A percentile compares a stretch with the other conserved stretches of the same genome.
Evolutionary conservation across 2,329 filamentous ascomycete genomes (phyloP).

Genomic region (Cordyceps fumosorosea): DNA sequence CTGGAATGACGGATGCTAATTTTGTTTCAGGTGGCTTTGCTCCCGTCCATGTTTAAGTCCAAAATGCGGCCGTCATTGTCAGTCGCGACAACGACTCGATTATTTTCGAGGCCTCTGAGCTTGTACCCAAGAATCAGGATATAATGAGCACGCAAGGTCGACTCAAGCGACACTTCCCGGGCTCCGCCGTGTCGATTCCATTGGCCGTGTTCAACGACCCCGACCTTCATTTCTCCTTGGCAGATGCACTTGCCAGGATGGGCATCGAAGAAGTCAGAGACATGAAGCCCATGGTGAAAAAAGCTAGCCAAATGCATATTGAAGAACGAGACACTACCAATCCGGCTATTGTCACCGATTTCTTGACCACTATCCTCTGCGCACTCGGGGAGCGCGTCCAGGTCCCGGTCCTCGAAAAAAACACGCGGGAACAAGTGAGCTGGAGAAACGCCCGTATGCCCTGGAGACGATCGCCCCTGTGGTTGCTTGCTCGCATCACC

Average conservation of each 20-base stretch:
- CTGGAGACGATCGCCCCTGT: conserved; percentile 38
- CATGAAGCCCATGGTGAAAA: neutral
- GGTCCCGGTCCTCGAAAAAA: neutral
- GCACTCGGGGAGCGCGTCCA: neutral
- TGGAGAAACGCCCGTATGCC: neutral
- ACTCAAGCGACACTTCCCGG: conserved; percentile 3
- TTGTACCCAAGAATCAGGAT: neutral
- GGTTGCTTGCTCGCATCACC: conserved; percentile 45
- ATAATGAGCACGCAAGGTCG: neutral
- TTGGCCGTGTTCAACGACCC: neutral
- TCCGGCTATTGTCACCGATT: neutral
- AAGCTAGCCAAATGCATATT: neutral
- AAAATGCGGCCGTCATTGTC: conserved; percentile 3
- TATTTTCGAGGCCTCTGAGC: neutral
- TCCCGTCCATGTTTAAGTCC: neutral
- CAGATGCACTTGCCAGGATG: conserved; percentile 1
- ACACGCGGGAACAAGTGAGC: conserved; percentile 3
- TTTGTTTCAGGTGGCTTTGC: neutral
- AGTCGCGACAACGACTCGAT: neutral
- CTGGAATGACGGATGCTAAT: neutral
- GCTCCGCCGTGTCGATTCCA: neutral
- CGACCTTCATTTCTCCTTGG: neutral
- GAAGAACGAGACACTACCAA: conserved; percentile 1
- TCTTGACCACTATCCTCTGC: neutral
- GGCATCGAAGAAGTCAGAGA: neutral